These are phyloP conservation scores for Candida cerambycidarum DNA, from an alignment of 805 yeast species.

Conservation along the genomic window DNA sequence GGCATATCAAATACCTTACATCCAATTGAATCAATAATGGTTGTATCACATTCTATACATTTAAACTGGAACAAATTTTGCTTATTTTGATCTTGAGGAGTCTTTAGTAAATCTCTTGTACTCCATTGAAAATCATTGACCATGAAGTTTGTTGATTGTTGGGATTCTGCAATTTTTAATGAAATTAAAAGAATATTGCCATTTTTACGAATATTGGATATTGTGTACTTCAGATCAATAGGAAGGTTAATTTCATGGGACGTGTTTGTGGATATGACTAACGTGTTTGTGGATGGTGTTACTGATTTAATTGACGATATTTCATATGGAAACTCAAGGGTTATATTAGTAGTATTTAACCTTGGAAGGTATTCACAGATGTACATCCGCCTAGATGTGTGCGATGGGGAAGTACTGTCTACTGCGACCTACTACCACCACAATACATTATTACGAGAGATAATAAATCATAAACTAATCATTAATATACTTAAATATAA, in stretches of 20 bases:
- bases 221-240: background rate
- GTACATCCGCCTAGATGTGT: constrained; percentile 15
- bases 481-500: no score
- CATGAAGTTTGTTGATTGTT: constrained; percentile 6
- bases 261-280: background rate
- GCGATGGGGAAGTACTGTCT: no score
- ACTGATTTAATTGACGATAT: constrained; percentile 2
- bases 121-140: constrained; percentile 38
- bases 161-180: constrained; percentile 1
- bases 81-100: constrained; percentile 23
- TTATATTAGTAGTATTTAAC: constrained; percentile 18
- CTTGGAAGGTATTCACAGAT: constrained; percentile 25
- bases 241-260: constrained; percentile 1
- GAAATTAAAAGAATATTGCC: constrained; percentile 10
- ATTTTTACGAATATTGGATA: background rate
- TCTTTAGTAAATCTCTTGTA: constrained; percentile 38
- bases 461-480: no score
- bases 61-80: constrained; percentile 26
- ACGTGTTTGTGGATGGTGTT: background rate
- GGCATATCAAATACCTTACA: constrained; percentile 65
- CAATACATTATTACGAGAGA: no score
- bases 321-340: constrained; percentile 5
- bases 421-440: no score
- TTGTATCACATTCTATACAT: constrained; percentile 31
- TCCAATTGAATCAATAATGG: constrained; percentile 28